Conservation (phyloP, 352 stramenopile genomes). For the Pythium plurisporium region DNA sequence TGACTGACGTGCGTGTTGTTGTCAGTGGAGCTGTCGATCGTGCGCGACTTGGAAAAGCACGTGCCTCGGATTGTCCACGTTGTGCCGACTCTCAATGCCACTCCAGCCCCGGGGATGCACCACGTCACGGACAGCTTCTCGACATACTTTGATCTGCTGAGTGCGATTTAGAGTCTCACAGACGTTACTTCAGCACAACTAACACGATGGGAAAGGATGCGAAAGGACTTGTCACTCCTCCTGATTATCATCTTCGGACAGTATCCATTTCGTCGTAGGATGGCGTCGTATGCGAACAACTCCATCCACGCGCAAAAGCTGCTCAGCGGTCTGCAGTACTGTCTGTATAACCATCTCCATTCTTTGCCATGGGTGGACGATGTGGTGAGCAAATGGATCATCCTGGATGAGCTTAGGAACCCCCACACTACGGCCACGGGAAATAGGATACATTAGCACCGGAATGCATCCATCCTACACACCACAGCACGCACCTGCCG, state of each 20-base stretch:
- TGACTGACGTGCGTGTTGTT: slow-evolving; percentile 1
- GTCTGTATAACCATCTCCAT: slow-evolving; percentile 46
- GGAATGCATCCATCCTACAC: too few relatives aligned
- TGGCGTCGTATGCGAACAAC: slow-evolving; percentile 29
- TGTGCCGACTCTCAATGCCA: slow-evolving; percentile 22
- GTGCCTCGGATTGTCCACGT: slow-evolving; percentile 71
- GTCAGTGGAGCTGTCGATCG: slow-evolving; percentile 50
- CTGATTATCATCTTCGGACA: too few relatives aligned
- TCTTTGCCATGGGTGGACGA: slow-evolving; percentile 53
- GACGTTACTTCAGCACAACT: slow-evolving; percentile 1
- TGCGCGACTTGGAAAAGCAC: slow-evolving; percentile 68
- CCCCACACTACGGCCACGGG: slow-evolving; percentile 24
- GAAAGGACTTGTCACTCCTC: too few relatives aligned
- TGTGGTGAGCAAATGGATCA: slow-evolving; percentile 28
- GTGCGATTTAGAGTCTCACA: slow-evolving; percentile 18
- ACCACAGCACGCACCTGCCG: slow-evolving; percentile 15
- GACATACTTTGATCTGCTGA: slow-evolving; percentile 64
- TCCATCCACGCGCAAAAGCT: slow-evolving; percentile 50
- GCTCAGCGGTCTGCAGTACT: slow-evolving; percentile 47
- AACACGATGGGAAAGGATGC: too few relatives aligned
- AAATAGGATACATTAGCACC: too few relatives aligned
- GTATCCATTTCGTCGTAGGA: too few relatives aligned
- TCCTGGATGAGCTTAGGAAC: slow-evolving; percentile 32
- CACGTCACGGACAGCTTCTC: slow-evolving; percentile 65
- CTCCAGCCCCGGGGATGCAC: slow-evolving; percentile 28